Base-by-base conservation (phyloP, 2,329 filamentous ascomycete genomes). In the Coniochaeta sp. region DNA sequence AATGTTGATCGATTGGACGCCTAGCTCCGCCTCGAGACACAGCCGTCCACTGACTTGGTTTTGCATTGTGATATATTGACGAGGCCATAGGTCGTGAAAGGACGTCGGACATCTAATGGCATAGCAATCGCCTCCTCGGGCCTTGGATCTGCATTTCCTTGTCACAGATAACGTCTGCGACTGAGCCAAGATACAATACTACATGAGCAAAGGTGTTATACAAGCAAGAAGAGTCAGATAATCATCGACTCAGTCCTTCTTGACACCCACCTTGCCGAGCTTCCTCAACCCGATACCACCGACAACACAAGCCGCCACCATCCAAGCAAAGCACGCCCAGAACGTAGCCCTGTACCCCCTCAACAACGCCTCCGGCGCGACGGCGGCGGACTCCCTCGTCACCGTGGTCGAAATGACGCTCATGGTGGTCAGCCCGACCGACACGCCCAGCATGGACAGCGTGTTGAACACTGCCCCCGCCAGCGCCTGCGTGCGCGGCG, bases 391-490 rank as follows among this genome's bases (percentile, higher is more conserved):
- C 19, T 28, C 34, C 55, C 17, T 44, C 16, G 55, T n/a, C 3
- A 57, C 55, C 24, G 55, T 28, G 2, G 19, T 57, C 19, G 34
- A 42, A 16, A 57, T 44, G 22, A 57, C 26, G 14, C 26, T 30
- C 55, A 57, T 44, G 19, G 38, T 28, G 22, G 34, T 57, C 38
- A 57, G 28, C 26, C 55, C 55, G 10, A 57, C 7, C 34, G 55
- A 57, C 34, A 44, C 24, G 2, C 55, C 55, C 19, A 57, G 19
- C 55, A 42, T 40, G 14, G 77, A 72, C 0, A 81, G 73, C 0
- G 83, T 85, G 62, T 84, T 86, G 68, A 87, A 87, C 0, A 88
- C 83, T 0, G 81, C 83, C 0, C 84, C 85, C 0, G 83, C 84
- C 0, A 88, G 71, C 0, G 81, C 81, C 60, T 87, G 84, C 1